Percentiles rank a stretch among this genome's conserved stretches.
Conservation (phyloP, 148 eudicot genomes). For the Chenopodium quinoa region DNA sequence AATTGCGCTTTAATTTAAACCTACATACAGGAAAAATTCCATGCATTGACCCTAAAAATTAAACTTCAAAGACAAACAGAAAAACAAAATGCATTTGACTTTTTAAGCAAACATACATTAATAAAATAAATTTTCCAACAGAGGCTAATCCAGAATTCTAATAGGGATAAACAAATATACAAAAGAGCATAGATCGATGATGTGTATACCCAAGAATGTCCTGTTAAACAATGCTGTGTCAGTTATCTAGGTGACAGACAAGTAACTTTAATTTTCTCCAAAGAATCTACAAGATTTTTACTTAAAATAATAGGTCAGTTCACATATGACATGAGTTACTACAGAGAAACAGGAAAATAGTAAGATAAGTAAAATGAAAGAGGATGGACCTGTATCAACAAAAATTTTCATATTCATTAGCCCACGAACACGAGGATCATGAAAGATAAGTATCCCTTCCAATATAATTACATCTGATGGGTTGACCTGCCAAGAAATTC, state of each 20-base stretch:
- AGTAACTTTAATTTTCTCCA: neutral
- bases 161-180: neutral
- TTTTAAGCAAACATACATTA: neutral
- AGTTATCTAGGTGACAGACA: neutral
- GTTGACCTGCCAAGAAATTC: constrained; percentile 66
- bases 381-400: constrained; percentile 95
- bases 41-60: neutral
- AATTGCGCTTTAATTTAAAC: neutral
- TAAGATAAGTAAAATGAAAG: constrained; percentile 21
- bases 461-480: constrained; percentile 94
- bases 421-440: constrained; percentile 81
- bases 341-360: neutral
- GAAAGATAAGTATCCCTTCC: constrained; percentile 95
- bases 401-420: constrained; percentile 98
- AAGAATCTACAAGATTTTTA: neutral
- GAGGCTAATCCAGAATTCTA: neutral
- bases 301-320: neutral
- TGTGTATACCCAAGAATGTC: neutral
- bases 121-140: neutral
- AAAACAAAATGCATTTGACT: neutral
- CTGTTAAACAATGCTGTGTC: neutral
- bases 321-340: neutral
- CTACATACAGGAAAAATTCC: neutral
- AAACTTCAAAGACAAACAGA: constrained; percentile 5
- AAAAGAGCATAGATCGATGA: neutral